Base-by-base conservation (phyloP, 306 rosid species). In the Lathyrus oleraceus region DNA sequence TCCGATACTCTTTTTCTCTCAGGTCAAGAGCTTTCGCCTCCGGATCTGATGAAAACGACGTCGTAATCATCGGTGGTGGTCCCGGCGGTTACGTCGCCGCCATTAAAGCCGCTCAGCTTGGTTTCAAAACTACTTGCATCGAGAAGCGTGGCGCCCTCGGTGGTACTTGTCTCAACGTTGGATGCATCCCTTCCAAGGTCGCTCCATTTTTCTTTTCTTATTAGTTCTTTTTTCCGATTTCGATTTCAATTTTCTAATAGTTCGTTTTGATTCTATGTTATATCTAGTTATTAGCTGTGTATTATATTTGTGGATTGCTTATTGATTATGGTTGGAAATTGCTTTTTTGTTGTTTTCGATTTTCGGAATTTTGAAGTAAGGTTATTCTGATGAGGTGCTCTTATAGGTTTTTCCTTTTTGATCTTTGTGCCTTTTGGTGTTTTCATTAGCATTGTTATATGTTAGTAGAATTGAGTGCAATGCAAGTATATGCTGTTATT, bases 71-170 rank as follows among this genome's bases (percentile, higher is more conserved):
- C 73, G 99, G 99, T n/a, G 99, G 99, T 5, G 99, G 99, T 0
- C 97, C 99, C 14, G 99, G 99, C 1, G 99, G 99, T 39, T 95
- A 95, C 73, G 99, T 95, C 19, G 99, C 97, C 47, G 99, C 99
- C 75, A 95, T 95, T 65, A 95, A 95, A 85, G 97, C 99, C 15
- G 85, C 99, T 10, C 99, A 95, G 85, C 76, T 95, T 0, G 99
- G 99, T 4, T 96, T 95, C 67, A 95, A 91, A 77, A 95, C 99
- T 61, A 85, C 99, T 63, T 95, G 99, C 78, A 87, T 95, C 84
- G 99, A 95, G 87, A 95, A 91, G 91, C 97, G 96, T 30, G 97
- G 97, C 3, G 12, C 97, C 67, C 99, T 95, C 9, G 99, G 99
- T 15, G 99, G 99, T 4, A 95, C 99, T 48, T 95, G 99, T 68